phyloP scores from a whole-genome alignment of 2,329 filamentous ascomycete species.

The Aspergillus novoparasiticus region DNA sequence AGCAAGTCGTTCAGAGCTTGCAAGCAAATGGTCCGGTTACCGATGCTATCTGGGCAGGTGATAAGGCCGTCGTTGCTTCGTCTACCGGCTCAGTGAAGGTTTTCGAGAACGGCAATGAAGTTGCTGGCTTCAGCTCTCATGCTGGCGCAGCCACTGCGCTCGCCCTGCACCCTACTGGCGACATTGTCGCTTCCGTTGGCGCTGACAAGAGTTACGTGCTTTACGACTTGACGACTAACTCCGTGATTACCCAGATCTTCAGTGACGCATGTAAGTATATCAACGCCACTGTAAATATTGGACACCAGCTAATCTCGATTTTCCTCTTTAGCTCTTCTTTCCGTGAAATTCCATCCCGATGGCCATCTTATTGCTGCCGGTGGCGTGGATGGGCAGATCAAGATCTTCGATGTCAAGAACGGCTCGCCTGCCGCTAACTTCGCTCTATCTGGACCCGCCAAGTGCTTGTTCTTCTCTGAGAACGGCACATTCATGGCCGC shows the following conservation, averaged over 20 bases:
- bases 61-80: constrained; percentile 72
- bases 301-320: constrained; percentile 18
- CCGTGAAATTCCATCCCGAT: constrained; percentile 89
- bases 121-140: constrained; percentile 75
- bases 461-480: constrained; percentile 83
- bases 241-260: constrained; percentile 75
- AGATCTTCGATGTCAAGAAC: constrained; percentile 84
- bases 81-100: constrained; percentile 78
- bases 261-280: constrained; percentile 70
- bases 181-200: constrained; percentile 83
- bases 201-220: constrained; percentile 90
- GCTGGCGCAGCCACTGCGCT: constrained; percentile 78
- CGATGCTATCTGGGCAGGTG: constrained; percentile 59
- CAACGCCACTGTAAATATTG: constrained; percentile 12
- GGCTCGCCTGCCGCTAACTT: constrained; percentile 78
- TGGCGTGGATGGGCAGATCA: constrained; percentile 76
- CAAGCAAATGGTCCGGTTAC: constrained; percentile 69
- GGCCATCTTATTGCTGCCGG: constrained; percentile 91
- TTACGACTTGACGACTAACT: constrained; percentile 73
- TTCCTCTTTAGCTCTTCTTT: constrained; percentile 63
- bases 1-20: constrained; percentile 72
- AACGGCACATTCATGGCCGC: constrained; percentile 96
- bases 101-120: constrained; percentile 70
- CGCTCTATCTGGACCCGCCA: constrained; percentile 64
- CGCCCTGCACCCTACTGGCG: constrained; percentile 78